Evolutionary conservation across 306 rosid genomes (phyloP), one percentile per base, ranked within the genome.

Genomic region (Carpinus viminea): DNA sequence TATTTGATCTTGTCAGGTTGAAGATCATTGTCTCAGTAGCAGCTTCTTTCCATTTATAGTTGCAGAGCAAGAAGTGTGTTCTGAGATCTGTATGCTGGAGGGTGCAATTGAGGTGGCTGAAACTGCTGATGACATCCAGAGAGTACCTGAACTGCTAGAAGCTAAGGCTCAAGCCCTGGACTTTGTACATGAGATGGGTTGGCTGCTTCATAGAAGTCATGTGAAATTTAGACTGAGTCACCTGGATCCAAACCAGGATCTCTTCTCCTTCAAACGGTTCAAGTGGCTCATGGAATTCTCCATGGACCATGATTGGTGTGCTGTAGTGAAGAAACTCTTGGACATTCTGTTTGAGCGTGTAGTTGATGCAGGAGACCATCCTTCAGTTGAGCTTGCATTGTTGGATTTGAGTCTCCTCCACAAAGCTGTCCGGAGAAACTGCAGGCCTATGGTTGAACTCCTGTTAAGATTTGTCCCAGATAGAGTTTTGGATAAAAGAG

Each of bases 231-330:
- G 95, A 85, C 86, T 92, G 20, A 91, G 95, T 73, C 77, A 75
- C 74, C 53, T 79, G 87, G 86, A 90, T 82, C 93, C 92, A 17
- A 85, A 80, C 72, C 88, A 80, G 53, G 86, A 83, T 72, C 82
- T 56, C 53, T 92, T 90, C 77, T 81, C 94, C 54, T 86, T 91
- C 76, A 75, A 81, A 72, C 88, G 97, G 79, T 92, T 88, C 81
- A 79, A 61, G 68, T 89, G 93, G 94, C 97, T 94, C 72, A 85
- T 91, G 83, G 93, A 91, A 82, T 94, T 92, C 84, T 88, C 95
- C 45, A 79, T 94, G 88, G 98, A 94, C 62, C 97, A 71, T 86
- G 90, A 92, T 82, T 94, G 98, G 97, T 89, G 95, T 79, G 90
- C 92, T 7, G 93, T 92, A 53, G 90, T 88, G 79, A 94, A 88